These are phyloP conservation scores for Coemansia sp. DNA, from an alignment of 192 early-diverging fungal species.

Conservation along the genomic window DNA sequence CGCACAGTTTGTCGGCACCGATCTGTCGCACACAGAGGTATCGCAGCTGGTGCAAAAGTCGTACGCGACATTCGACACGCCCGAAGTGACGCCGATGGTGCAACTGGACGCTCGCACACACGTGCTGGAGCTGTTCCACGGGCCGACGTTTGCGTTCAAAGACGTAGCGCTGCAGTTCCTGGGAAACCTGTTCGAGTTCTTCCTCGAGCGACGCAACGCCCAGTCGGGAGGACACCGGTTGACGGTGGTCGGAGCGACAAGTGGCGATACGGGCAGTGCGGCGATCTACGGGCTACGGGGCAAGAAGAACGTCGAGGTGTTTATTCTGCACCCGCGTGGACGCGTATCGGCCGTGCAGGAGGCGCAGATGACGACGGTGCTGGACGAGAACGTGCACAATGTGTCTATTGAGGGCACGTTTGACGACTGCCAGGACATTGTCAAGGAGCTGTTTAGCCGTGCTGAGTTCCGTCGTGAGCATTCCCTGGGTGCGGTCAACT, in stretches of 20 bases:
- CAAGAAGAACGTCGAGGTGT: slow-evolving; percentile 90
- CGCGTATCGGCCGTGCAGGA: slow-evolving; percentile 94
- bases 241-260: slow-evolving; percentile 93
- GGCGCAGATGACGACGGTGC: slow-evolving; percentile 96
- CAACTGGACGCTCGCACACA: slow-evolving; percentile 16
- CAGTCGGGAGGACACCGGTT: slow-evolving; percentile 53
- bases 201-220: slow-evolving; percentile 75
- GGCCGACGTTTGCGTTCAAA: slow-evolving; percentile 98
- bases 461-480: slow-evolving; percentile 69
- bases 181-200: slow-evolving; percentile 98
- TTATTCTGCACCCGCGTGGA: slow-evolving; percentile 89
- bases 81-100: slow-evolving; percentile 79
- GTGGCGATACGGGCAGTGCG: slow-evolving; percentile 96
- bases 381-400: slow-evolving; percentile 92
- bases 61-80: slow-evolving; percentile 75
- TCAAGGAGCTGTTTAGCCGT: slow-evolving; percentile 88
- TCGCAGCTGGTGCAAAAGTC: slow-evolving; percentile 64
- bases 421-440: slow-evolving; percentile 97
- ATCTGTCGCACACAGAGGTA: slow-evolving; percentile 78
- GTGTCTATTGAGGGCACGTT: slow-evolving; percentile 92
- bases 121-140: slow-evolving; percentile 92
- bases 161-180: slow-evolving; percentile 96
- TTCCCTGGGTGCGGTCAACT: slow-evolving; percentile 93
- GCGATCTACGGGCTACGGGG: slow-evolving; percentile 95
- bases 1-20: slow-evolving; percentile 78